These are phyloP conservation scores for Coffea eugenioides DNA, from an alignment of 257 asterid genomes.

Conservation along the genomic window DNA sequence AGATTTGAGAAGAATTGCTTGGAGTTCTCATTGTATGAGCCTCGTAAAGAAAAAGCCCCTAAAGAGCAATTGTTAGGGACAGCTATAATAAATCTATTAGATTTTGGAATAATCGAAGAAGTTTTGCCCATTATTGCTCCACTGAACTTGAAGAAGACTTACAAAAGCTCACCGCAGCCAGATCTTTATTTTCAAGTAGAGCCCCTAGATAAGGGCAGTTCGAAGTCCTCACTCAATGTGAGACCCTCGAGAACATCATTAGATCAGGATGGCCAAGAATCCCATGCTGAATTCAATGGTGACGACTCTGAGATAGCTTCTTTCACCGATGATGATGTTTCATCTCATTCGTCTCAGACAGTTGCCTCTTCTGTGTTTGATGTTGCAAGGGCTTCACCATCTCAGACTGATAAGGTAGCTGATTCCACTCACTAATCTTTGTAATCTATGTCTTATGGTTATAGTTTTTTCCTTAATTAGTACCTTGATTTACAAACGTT, in stretches of 20 bases:
- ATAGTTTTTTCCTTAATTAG: not conserved
- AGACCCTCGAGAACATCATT: conserved; percentile 50
- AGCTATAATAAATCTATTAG: conserved; percentile 65
- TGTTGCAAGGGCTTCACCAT: conserved; percentile 52
- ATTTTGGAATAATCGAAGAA: conserved; percentile 59
- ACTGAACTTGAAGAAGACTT: conserved; percentile 59
- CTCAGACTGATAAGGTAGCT: conserved; percentile 62
- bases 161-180: conserved; percentile 44
- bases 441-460: not conserved
- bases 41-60: conserved; percentile 65
- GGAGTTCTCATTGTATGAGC: conserved; percentile 68
- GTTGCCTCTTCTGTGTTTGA: conserved; percentile 54
- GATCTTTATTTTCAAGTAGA: conserved; percentile 55
- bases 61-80: conserved; percentile 69
- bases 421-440: conserved; percentile 9
- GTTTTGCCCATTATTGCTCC: conserved; percentile 46
- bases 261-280: conserved; percentile 58
- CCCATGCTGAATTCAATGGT: conserved; percentile 35
- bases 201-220: conserved; percentile 55
- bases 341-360: conserved; percentile 72
- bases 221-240: conserved; percentile 58
- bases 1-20: conserved; percentile 61
- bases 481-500: not conserved
- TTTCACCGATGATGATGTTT: conserved; percentile 66
- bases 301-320: conserved; percentile 46